Percentiles rank a stretch among this genome's conserved stretches.
Conservation (phyloP, 208 protist genomes). For the Acanthamoeba culbertsoni region DNA sequence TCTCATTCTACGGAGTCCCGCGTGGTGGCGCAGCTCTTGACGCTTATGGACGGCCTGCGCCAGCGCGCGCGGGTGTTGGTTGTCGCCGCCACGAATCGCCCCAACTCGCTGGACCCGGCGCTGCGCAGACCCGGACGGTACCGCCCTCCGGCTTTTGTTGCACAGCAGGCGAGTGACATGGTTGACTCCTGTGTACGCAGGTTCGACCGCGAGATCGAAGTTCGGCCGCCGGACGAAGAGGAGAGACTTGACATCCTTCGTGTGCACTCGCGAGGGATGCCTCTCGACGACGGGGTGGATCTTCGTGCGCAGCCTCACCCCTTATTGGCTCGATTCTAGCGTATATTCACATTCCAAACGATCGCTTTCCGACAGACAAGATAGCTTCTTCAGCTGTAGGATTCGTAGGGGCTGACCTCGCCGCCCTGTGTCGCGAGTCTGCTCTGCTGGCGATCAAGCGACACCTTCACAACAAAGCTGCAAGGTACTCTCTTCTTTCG, state of each 20-base stretch:
- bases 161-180: neutral
- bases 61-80: conserved; percentile 60
- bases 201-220: conserved; percentile 72
- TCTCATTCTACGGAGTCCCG: conserved; percentile 30
- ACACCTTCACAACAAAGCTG: neutral
- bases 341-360: neutral
- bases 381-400: neutral
- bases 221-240: conserved; percentile 60
- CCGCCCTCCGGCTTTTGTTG: neutral
- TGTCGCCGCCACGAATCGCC: conserved; percentile 76
- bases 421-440: conserved; percentile 64
- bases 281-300: neutral
- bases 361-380: neutral
- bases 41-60: conserved; percentile 60
- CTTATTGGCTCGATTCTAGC: neutral
- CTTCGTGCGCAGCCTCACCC: neutral
- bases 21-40: conserved; percentile 71
- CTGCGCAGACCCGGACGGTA: conserved; percentile 71
- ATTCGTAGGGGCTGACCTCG: conserved; percentile 75
- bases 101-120: conserved; percentile 73
- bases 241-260: conserved; percentile 67
- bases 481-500: neutral
- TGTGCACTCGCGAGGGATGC: conserved; percentile 25
- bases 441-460: conserved; percentile 62
- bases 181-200: neutral